Evolutionary conservation across 257 asterid species (phyloP), one percentile per base, ranked within the genome.

Genomic region (Solanum clarkiae): DNA sequence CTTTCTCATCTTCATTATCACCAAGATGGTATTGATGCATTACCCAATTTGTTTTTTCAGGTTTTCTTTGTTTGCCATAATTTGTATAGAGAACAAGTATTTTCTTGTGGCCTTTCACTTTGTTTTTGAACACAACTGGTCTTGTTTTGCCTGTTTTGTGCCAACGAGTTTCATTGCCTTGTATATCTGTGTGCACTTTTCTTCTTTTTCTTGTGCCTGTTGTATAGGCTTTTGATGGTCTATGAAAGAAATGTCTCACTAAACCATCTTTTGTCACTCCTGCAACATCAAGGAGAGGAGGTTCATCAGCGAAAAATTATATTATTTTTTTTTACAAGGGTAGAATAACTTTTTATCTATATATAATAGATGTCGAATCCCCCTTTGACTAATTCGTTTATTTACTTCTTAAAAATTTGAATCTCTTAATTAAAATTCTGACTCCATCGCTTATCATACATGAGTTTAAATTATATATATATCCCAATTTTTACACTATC

Each of bases 1-100:
- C 92, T 51, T 87, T 90, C 54, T 90, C 92, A 86, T 90, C 92
- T 44, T 90, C 92, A 81, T 90, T 87, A 55, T 84, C 89, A 55
- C 92, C 92, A 6, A 90, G 89, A 84, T 90, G 92, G 66, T 90
- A 90, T n/a, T 90, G 91, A 87, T 90, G 91, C 91, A 90, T 88
- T 65, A 90, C 92, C 92, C 92, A 90, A 86, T 90, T 90, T 17
- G 92, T 88, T 77, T 90, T 90, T 84, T 88, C 90, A 16, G 92
- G 91, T 68, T 90, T 90, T 47, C 86, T 87, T 86, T 90, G 91
- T 74, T 90, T 90, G 24, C 91, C 92, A 49, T 88, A 90, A 68
- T 90, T 90, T 5, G 89, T 90, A 81, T 90, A 90, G 77, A 88
- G 90, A 26, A 90, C 92, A 71, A 90, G 90, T 42, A 90, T 90